Evolutionary conservation across 768 basidiomycete genomes (phyloP), one percentile per base, ranked within the genome.

Genomic region (Suillus placidus): DNA sequence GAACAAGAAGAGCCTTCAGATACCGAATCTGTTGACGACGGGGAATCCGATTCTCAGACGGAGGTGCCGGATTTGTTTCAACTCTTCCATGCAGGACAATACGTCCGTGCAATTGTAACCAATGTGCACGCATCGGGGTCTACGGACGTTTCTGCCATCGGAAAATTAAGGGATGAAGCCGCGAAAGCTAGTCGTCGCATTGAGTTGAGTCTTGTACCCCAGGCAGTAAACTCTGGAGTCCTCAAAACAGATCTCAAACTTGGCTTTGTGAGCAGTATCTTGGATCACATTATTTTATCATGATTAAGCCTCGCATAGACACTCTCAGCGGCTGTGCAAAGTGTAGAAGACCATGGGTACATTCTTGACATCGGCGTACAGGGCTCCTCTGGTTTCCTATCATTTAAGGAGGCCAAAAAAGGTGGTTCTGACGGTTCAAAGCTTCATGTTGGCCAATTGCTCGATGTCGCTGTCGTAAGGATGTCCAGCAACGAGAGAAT

Each of bases 321-420:
- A 26, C 72, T 98, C 56, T 85, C 90, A 0, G 93, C 88, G 12
- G 86, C 89, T 43, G 83, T 97, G 60, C 89, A 89, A 78, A 93
- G 91, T 71, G 80, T 92, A n/a, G 97, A 99, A 79, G 97, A 99
- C 72, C 94, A 97, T 75, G 97, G 97, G 1, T 99, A 97, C 79
- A 86, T 90, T 64, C 82, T 99, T 10, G 93, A 96, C 68, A 80
- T 98, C 47, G 97, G 96, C 2, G 72, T 97, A 20, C 76, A 87
- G 12, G 88, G 85, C n/a, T 76, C 93, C 40, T 87, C 93, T 65
- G 94, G 93, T 49, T 99, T 98, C 78, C 75, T 99, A 56, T 84
- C 90, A 1, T 93, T 93, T 81, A 88, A 89, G 71, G 91, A 94
- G 43, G 83, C 84, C 64, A 97, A 98, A 75, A 1, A 79, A 83